Conservation (phyloP, 148 eudicot species). For the Talinum fruticosum region DNA sequence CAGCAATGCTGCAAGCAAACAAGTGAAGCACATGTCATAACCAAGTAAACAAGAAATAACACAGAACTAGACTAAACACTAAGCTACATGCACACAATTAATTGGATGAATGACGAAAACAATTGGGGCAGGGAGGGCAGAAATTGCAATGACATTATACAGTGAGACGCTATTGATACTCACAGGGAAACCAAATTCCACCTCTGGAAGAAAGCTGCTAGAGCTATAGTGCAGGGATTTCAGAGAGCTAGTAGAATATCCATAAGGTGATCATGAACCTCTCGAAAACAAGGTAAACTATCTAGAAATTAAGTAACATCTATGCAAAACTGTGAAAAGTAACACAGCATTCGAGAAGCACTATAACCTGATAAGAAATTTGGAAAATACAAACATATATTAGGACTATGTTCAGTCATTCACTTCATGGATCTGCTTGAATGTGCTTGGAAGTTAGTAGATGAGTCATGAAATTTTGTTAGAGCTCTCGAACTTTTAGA, state of each 20-base stretch:
- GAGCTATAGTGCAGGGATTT: background rate
- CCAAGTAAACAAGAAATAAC: conserved; percentile 9
- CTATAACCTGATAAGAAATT: background rate
- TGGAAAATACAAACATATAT: background rate
- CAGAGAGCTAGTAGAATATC: background rate
- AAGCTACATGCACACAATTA: background rate
- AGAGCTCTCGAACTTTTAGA: too few species aligned
- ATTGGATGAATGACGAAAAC: background rate
- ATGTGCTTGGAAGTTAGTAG: too few species aligned
- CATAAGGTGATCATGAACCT: background rate
- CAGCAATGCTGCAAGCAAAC: conserved; percentile 81
- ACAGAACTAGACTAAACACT: conserved; percentile 1
- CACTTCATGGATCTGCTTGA: too few species aligned
- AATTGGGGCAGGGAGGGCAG: background rate
- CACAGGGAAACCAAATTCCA: background rate
- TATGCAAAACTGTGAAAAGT: background rate
- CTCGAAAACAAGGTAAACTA: background rate
- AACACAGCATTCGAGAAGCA: background rate
- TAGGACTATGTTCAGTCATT: too few species aligned
- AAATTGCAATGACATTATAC: background rate
- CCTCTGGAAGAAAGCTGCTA: background rate
- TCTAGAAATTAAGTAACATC: background rate
- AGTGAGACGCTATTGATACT: background rate
- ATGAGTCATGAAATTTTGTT: too few species aligned
- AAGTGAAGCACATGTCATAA: conserved; percentile 23